Conservation (phyloP, 371 early-diverging fungal genomes). For the Smittium mucronatum region DNA sequence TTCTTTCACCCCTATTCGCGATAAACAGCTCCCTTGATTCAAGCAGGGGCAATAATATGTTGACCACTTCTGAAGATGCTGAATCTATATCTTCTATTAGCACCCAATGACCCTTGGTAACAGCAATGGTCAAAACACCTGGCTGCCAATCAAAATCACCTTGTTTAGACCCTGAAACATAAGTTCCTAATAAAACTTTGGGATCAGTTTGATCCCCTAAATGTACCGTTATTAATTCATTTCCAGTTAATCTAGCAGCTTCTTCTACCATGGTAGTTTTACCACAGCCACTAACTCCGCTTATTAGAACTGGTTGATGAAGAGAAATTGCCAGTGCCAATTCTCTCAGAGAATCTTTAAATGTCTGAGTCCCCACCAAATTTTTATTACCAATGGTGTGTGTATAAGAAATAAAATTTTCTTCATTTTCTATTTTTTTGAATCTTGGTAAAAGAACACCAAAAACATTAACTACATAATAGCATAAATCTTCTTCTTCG, state of each 20-base stretch:
- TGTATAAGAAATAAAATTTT: background rate
- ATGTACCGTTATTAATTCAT: conserved; percentile 88
- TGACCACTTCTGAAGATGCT: conserved; percentile 94
- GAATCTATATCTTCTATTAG: conserved; percentile 98
- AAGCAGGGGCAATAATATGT: conserved; percentile 85
- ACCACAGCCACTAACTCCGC: conserved; percentile 89
- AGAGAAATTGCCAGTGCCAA: conserved; percentile 74
- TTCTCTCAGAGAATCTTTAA: conserved; percentile 10
- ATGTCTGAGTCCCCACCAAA: conserved; percentile 28
- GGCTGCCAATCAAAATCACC: conserved; percentile 92
- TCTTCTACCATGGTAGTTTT: conserved; percentile 91
- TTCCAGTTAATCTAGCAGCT: conserved; percentile 61
- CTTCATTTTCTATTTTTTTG: background rate
- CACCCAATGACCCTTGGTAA: conserved; percentile 93
- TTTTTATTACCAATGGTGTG: background rate
- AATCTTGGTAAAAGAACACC: conserved; percentile 1
- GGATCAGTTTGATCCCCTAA: conserved; percentile 98
- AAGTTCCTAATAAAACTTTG: conserved; percentile 92
- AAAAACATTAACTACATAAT: conserved; percentile 3
- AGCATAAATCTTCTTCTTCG: background rate
- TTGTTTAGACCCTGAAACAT: conserved; percentile 83
- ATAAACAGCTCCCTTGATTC: conserved; percentile 89
- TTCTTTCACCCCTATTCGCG: conserved; percentile 84
- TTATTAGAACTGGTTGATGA: conserved; percentile 77
- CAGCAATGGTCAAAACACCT: conserved; percentile 92